Evolutionary conservation across 805 yeast species (phyloP).

Genomic region (Metschnikowia aberdeeniae): DNA sequence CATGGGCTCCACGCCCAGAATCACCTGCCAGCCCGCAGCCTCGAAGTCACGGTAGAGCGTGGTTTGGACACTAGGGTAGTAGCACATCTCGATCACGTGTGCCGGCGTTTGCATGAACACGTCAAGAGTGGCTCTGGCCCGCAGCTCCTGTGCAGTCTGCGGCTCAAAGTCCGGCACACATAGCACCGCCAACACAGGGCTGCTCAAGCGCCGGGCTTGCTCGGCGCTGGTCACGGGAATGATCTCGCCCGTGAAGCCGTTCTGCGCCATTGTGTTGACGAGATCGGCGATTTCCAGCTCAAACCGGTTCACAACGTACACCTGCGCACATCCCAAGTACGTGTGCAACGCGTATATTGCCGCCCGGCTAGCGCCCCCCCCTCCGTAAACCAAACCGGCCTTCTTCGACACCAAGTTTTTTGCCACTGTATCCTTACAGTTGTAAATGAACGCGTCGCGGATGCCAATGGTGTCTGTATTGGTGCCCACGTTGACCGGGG

Average conservation of each 20-base stretch:
- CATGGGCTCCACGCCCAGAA: conserved; percentile 29
- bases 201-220: conserved; percentile 17
- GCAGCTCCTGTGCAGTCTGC: conserved; percentile 19
- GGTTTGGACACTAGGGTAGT: conserved; percentile 28
- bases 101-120: conserved; percentile 25
- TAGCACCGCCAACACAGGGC: conserved; percentile 23
- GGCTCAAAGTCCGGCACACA: conserved; percentile 31
- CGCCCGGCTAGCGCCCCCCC: conserved; percentile 34
- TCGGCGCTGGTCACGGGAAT: conserved; percentile 22
- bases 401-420: conserved; percentile 4
- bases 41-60: conserved; percentile 23
- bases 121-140: conserved; percentile 23
- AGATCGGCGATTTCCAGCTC: conserved; percentile 24
- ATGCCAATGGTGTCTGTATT: conserved; percentile 34
- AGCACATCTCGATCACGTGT: conserved; percentile 33
- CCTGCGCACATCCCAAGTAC: conserved; percentile 22
- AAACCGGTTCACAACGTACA: conserved; percentile 29
- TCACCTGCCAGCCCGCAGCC: conserved; percentile 25
- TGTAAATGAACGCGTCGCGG: conserved; percentile 23
- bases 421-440: conserved; percentile 12
- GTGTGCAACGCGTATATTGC: conserved; percentile 28
- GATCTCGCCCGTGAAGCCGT: conserved; percentile 25
- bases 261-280: conserved; percentile 16
- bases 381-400: conserved; percentile 33
- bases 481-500: conserved; percentile 23